Conservation (phyloP, 2,329 filamentous ascomycete genomes). For the Emericellopsis atlantica region DNA sequence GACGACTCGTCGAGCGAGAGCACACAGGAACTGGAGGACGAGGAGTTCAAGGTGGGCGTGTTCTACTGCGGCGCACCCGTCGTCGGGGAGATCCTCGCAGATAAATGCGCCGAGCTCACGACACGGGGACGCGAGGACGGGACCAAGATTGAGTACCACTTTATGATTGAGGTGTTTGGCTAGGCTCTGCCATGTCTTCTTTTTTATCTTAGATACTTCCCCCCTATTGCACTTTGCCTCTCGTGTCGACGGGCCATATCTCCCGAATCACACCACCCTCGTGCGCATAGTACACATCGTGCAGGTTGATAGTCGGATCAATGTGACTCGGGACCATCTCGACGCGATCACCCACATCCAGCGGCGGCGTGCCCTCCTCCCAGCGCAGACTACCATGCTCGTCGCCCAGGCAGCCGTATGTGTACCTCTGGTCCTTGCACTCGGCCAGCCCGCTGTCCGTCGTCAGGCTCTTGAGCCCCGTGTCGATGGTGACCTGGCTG, state of each 20-base stretch:
- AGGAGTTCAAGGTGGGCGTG: conserved; percentile 35
- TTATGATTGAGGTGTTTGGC: conserved; percentile 45
- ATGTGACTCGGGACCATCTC: conserved; percentile 43
- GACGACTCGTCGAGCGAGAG: not conserved
- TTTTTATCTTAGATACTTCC: not conserved
- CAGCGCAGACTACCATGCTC: conserved; percentile 34
- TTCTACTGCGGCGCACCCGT: conserved; percentile 44
- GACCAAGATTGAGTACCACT: conserved; percentile 39
- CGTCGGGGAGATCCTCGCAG: conserved; percentile 41
- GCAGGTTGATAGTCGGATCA: conserved; percentile 39
- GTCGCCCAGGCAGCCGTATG: conserved; percentile 30
- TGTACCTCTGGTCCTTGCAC: conserved; percentile 28
- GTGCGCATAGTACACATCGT: conserved; percentile 36
- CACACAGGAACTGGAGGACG: conserved; percentile 9
- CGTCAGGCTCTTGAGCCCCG: conserved; percentile 31
- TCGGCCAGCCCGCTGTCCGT: conserved; percentile 38
- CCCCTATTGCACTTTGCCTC: conserved; percentile 34
- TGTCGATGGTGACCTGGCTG: conserved; percentile 31
- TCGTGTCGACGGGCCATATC: conserved; percentile 36
- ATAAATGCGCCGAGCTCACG: conserved; percentile 37
- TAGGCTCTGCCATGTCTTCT: conserved; percentile 7
- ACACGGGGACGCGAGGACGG: conserved; percentile 36
- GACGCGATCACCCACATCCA: conserved; percentile 30
- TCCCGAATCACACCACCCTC: conserved; percentile 33
- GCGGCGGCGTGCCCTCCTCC: conserved; percentile 22